Evolutionary conservation across 441 rosid species (phyloP).

Genomic region (Croton laevigatus): DNA sequence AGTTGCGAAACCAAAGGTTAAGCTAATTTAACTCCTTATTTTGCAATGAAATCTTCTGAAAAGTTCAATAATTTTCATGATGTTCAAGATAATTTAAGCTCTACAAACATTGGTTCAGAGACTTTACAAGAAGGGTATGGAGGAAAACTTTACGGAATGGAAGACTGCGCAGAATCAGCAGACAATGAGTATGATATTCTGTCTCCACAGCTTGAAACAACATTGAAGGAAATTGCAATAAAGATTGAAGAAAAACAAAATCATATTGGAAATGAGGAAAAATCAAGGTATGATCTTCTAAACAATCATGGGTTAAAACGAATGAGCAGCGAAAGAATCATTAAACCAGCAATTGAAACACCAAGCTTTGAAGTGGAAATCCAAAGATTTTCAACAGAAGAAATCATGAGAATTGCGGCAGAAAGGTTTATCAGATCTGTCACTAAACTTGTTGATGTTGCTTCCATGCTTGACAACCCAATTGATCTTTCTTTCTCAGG

Average conservation of each 20-base stretch:
- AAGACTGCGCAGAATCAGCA: slow-evolving; percentile 9
- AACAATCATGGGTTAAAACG: slow-evolving; percentile 28
- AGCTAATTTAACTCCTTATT: not conserved
- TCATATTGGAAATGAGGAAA: slow-evolving; percentile 9
- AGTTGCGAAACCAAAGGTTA: not conserved
- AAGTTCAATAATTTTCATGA: not conserved
- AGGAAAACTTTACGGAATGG: not conserved
- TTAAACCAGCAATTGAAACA: slow-evolving; percentile 15
- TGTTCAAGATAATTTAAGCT: slow-evolving; percentile 2
- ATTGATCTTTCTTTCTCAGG: slow-evolving; percentile 27
- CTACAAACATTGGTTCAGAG: slow-evolving; percentile 5
- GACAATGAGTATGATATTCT: slow-evolving; percentile 19
- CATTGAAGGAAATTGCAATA: slow-evolving; percentile 17
- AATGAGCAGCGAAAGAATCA: slow-evolving; percentile 25
- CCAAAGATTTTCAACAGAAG: slow-evolving; percentile 20
- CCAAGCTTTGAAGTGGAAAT: not conserved
- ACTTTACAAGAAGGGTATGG: not conserved
- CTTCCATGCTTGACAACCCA: slow-evolving; percentile 21
- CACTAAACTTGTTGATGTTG: not conserved
- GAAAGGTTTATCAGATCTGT: slow-evolving; percentile 20
- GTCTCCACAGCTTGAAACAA: slow-evolving; percentile 34
- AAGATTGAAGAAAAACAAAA: slow-evolving; percentile 22
- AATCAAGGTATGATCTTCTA: slow-evolving; percentile 23
- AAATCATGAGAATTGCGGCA: slow-evolving; percentile 32
- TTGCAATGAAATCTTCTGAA: not conserved